Conservation (phyloP, 1,284 basidiomycete genomes). For the Leccinum subrobustum region DNA sequence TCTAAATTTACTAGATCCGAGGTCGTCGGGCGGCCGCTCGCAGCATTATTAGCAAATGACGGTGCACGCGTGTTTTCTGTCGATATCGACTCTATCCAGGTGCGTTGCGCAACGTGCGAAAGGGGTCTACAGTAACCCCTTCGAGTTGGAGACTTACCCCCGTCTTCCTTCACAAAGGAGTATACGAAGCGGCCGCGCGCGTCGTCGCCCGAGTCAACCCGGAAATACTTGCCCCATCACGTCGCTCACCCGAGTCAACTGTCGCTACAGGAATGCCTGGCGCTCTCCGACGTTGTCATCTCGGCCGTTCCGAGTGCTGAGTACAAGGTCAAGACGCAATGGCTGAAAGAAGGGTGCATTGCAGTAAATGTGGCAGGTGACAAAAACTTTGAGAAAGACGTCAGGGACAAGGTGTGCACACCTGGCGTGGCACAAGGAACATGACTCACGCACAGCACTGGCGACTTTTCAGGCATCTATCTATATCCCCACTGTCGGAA, state of each 20-base stretch:
- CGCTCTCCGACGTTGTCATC: slow-evolving; percentile 85
- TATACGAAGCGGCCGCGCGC: slow-evolving; percentile 84
- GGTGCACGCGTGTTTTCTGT: slow-evolving; percentile 94
- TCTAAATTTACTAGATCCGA: slow-evolving; percentile 65
- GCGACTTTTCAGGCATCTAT: slow-evolving; percentile 68
- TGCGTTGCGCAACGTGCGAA: slow-evolving; percentile 34
- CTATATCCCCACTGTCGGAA: slow-evolving; percentile 92
- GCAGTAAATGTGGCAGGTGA: slow-evolving; percentile 94
- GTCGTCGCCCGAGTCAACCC: slow-evolving; percentile 35
- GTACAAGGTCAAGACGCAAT: slow-evolving; percentile 89
- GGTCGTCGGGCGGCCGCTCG: slow-evolving; percentile 93
- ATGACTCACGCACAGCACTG: slow-evolving; percentile 15
- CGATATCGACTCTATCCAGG: slow-evolving; percentile 91
- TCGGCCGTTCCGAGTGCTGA: slow-evolving; percentile 84
- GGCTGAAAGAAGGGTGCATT: slow-evolving; percentile 90
- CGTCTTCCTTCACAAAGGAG: slow-evolving; percentile 45
- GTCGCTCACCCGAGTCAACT: slow-evolving; percentile 68
- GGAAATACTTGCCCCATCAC: slow-evolving; percentile 80
- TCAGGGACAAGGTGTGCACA: slow-evolving; percentile 77
- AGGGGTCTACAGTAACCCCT: not conserved
- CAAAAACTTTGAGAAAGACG: slow-evolving; percentile 95
- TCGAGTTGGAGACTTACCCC: slow-evolving; percentile 1
- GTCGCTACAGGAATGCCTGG: slow-evolving; percentile 76
- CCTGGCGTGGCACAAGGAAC: not conserved
- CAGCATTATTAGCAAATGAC: slow-evolving; percentile 92